Conservation (phyloP, 805 yeast genomes). For the Nakazawaea ishiwadae region DNA sequence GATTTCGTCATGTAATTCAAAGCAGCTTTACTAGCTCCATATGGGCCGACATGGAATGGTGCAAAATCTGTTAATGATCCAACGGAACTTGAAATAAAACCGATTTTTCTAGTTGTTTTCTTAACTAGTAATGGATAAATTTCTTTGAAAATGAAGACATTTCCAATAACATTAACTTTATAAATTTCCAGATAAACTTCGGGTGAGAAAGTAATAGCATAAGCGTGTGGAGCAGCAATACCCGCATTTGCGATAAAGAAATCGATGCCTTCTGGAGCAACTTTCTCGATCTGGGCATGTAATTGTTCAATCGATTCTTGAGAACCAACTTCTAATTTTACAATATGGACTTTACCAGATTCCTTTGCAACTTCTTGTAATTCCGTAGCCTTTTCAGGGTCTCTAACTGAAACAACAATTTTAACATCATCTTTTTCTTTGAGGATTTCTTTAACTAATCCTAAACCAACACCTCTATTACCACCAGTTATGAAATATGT, state of each 20-base stretch:
- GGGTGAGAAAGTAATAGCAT: neutral
- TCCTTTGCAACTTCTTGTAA: neutral
- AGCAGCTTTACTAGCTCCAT: conserved; percentile 34
- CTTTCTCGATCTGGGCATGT: neutral
- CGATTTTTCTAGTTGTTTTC: conserved; percentile 21
- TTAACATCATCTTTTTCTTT: neutral
- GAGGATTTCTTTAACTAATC: neutral
- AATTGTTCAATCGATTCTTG: neutral
- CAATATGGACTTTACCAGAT: neutral
- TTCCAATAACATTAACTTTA: neutral
- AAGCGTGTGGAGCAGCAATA: neutral
- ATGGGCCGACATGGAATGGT: conserved; percentile 20
- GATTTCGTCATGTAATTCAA: conserved; percentile 24
- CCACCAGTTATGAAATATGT: neutral
- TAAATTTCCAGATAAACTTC: neutral
- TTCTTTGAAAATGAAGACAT: conserved; percentile 2
- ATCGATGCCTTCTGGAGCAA: neutral
- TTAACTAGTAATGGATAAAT: conserved; percentile 24
- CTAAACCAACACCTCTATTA: neutral
- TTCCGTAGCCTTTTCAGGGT: neutral
- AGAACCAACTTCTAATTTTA: neutral
- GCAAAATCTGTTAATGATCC: conserved; percentile 24
- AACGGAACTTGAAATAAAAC: conserved; percentile 24
- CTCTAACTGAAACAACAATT: neutral
- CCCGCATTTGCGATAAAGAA: neutral